Conservation (phyloP, 257 asterid species). For the Nicotiana otophora region DNA sequence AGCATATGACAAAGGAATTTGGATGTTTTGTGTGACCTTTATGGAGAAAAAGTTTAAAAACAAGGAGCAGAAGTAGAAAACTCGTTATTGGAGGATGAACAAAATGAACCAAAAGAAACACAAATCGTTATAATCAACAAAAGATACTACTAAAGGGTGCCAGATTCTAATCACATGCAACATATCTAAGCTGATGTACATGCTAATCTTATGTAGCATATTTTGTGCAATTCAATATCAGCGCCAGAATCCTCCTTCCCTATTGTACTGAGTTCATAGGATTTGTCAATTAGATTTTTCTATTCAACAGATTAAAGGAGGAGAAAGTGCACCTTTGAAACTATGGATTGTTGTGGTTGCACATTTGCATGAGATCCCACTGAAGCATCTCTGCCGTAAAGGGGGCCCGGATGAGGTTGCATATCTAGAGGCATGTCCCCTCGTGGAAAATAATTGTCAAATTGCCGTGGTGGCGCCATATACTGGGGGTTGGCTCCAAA, state of each 20-base stretch:
- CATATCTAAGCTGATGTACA: not conserved
- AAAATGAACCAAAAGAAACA: not conserved
- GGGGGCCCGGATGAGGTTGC: conserved; percentile 48
- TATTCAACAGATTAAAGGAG: not conserved
- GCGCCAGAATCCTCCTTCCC: not conserved
- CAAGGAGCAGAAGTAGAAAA: not conserved
- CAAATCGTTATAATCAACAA: not conserved
- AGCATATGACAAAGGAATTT: conserved; percentile 71
- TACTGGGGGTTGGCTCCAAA: conserved; percentile 39
- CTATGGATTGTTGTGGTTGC: conserved; percentile 63
- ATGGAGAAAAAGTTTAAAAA: conserved; percentile 11
- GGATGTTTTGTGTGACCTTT: conserved; percentile 76
- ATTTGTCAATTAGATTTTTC: too few relatives aligned
- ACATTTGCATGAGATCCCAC: conserved; percentile 44
- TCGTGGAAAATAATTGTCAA: conserved; percentile 61
- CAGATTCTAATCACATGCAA: not conserved
- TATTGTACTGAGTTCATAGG: too few relatives aligned
- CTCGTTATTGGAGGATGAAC: not conserved
- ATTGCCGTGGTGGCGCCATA: conserved; percentile 61
- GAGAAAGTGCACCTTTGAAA: conserved; percentile 48
- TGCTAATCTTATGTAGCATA: not conserved
- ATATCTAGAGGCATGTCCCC: conserved; percentile 51
- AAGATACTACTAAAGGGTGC: not conserved
- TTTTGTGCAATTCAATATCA: not conserved
- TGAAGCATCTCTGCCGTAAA: conserved; percentile 54